Evolutionary conservation across 2,329 filamentous ascomycete genomes (phyloP).

Genomic region (Neonectria neomacrospora): DNA sequence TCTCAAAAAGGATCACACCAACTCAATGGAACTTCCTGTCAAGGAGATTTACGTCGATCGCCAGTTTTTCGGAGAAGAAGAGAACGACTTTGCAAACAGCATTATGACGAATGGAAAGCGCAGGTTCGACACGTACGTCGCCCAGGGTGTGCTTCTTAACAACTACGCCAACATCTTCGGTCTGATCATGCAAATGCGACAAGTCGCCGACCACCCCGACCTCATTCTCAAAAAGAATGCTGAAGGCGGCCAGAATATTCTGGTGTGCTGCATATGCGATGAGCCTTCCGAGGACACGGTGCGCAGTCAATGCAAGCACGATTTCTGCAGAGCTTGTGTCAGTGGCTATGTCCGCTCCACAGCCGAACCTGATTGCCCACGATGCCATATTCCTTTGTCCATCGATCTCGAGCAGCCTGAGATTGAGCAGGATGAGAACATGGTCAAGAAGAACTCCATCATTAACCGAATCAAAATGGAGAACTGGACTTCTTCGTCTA

Average conservation of each 20-base stretch:
- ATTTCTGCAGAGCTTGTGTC: constrained; percentile 63
- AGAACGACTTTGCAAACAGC: constrained; percentile 93
- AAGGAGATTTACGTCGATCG: constrained; percentile 93
- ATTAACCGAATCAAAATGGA: constrained; percentile 99
- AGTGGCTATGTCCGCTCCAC: constrained; percentile 76
- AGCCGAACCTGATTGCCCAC: constrained; percentile 82
- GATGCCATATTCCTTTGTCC: constrained; percentile 87
- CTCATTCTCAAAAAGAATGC: constrained; percentile 89
- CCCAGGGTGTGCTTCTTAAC: constrained; percentile 92
- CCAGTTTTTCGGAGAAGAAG: constrained; percentile 96
- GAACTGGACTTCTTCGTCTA: constrained; percentile 97
- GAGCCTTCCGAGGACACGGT: constrained; percentile 96
- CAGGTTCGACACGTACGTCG: constrained; percentile 95
- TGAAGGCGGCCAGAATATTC: constrained; percentile 86
- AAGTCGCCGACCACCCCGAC: constrained; percentile 96
- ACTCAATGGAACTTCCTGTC: constrained; percentile 94
- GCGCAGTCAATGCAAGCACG: constrained; percentile 90
- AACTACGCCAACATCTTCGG: constrained; percentile 99
- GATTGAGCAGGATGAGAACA: constrained; percentile 88
- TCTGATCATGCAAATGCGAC: constrained; percentile 99
- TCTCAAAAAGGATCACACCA: constrained; percentile 91
- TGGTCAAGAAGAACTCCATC: constrained; percentile 94
- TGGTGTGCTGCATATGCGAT: constrained; percentile 95
- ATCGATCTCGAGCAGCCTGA: constrained; percentile 97
- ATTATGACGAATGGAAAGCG: constrained; percentile 94